Base-by-base conservation (phyloP, 2,329 filamentous ascomycete species). In the Sporothrix euskadiensis region DNA sequence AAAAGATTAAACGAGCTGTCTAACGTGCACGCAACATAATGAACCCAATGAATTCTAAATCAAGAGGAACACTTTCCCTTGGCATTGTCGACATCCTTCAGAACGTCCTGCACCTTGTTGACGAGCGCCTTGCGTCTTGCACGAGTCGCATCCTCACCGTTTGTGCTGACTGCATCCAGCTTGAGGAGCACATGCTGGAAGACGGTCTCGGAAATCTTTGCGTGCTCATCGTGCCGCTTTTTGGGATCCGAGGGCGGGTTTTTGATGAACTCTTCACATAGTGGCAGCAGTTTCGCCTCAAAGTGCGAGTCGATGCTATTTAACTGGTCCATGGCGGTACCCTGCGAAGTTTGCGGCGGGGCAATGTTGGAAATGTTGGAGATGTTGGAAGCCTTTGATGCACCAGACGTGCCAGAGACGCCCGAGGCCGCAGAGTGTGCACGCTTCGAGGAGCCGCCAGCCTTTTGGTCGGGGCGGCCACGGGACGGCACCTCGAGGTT, bases 141-240 rank as follows among this genome's bases (percentile, higher is more conserved):
- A 75, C 92, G 85, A 35, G 91, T 89, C 14, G 90, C 89, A 10
- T 83, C 80, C 76, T 92, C 88, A 5, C 91, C 92, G 66, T 91
- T 90, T 0, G 90, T 90, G 77, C 95, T 92, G 2, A 95, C 88
- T 30, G 87, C 90, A 79, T 96, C 93, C 54, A 94, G 81, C 82
- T 94, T 95, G 76, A 96, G 82, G 52, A 95, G 79, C 2, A 94
- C 88, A 77, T 94, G 91, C 75, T 91, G 89, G 84, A 96, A 85
- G 54, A 94, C 87, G 4, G 90, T 92, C 83, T 96, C 93, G 4
- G 89, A 90, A 22, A 96, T 81, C 79, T 88, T 90, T 80, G 91
- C 90, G 80, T 95, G 91, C 78, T 94, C 91, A 47, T 94, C 92
- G 16, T 88, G 87, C 69, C 88, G 84, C 84, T 92, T 93, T 80